These are phyloP conservation scores for Penicillium riverlandense DNA, from an alignment of 495 filamentous ascomycete genomes.

Conservation along the genomic window DNA sequence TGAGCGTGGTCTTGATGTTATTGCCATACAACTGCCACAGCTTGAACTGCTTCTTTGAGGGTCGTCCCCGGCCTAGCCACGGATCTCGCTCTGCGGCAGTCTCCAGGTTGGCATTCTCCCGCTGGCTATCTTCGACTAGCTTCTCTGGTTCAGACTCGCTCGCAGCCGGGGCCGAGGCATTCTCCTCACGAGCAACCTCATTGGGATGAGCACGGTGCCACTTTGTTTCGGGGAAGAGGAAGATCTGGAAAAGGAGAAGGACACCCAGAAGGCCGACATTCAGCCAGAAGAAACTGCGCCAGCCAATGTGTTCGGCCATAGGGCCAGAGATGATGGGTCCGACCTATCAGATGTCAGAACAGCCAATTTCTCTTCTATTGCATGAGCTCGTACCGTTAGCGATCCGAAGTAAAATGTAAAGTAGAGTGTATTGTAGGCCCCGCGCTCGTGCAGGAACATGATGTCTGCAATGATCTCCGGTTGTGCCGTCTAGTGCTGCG, in stretches of 20 bases:
- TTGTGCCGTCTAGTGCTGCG: conserved; percentile 41
- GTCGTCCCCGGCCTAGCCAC: conserved; percentile 42
- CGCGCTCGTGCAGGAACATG: conserved; percentile 60
- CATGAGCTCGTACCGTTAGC: conserved; percentile 21
- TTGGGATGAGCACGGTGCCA: conserved; percentile 41
- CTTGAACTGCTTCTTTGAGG: conserved; percentile 48
- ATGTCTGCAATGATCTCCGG: conserved; percentile 60
- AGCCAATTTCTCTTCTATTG: neutral
- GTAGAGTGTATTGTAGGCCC: conserved; percentile 59
- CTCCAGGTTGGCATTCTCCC: conserved; percentile 13
- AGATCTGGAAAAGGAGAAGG: conserved; percentile 40
- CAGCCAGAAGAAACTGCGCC: conserved; percentile 53
- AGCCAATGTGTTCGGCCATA: conserved; percentile 49
- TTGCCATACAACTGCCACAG: conserved; percentile 37
- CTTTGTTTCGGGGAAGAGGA: conserved; percentile 55
- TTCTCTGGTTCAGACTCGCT: conserved; percentile 11
- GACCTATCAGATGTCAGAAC: conserved; percentile 6
- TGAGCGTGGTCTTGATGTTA: conserved; percentile 32
- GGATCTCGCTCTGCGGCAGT: conserved; percentile 14
- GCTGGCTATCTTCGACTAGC: conserved; percentile 5
- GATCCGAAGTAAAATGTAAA: conserved; percentile 46
- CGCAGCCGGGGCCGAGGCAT: neutral
- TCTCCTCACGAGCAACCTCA: conserved; percentile 5
- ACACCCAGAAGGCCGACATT: conserved; percentile 43
- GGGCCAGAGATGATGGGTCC: conserved; percentile 53